Percentiles rank a stretch among this genome's conserved stretches.
These are phyloP conservation scores for Globisporangium irregulare DNA, from an alignment of 352 stramenopile genomes.

Conservation along the genomic window DNA sequence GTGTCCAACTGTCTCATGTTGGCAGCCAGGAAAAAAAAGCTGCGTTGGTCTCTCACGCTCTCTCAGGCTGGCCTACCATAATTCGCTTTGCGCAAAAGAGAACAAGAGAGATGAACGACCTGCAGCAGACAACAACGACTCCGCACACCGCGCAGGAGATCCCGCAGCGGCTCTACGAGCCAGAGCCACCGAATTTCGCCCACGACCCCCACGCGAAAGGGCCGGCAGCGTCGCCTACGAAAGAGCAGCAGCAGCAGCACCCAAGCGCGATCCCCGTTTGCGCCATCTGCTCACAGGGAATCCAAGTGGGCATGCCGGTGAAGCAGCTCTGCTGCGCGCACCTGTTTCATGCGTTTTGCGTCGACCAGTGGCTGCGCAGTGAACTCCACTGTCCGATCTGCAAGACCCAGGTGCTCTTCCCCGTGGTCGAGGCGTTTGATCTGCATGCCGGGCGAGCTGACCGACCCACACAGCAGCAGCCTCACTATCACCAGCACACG, in stretches of 20 bases:
- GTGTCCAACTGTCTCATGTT: constrained; percentile 3
- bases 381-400: constrained; percentile 56
- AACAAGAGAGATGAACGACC: background rate
- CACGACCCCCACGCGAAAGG: background rate
- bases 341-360: constrained; percentile 58
- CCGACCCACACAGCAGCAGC: background rate
- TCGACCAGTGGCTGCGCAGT: constrained; percentile 46
- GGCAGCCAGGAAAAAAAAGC: background rate
- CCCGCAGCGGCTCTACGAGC: constrained; percentile 8
- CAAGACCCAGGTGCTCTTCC: constrained; percentile 59
- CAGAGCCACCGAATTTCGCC: background rate
- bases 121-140: constrained; percentile 2
- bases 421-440: constrained; percentile 21
- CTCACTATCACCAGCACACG: constrained; percentile 8
- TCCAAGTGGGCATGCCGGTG: constrained; percentile 33
- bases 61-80: background rate
- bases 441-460: constrained; percentile 16
- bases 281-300: constrained; percentile 30
- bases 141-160: constrained; percentile 16
- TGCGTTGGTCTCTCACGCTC: background rate
- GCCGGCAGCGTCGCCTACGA: background rate
- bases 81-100: background rate
- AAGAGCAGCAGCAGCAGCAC: constrained; percentile 7
- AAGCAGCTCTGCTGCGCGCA: constrained; percentile 63
- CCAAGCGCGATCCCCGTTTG: constrained; percentile 24